Evolutionary conservation across 768 basidiomycete species (phyloP).

Genomic region (Pulveroboletus sp.): DNA sequence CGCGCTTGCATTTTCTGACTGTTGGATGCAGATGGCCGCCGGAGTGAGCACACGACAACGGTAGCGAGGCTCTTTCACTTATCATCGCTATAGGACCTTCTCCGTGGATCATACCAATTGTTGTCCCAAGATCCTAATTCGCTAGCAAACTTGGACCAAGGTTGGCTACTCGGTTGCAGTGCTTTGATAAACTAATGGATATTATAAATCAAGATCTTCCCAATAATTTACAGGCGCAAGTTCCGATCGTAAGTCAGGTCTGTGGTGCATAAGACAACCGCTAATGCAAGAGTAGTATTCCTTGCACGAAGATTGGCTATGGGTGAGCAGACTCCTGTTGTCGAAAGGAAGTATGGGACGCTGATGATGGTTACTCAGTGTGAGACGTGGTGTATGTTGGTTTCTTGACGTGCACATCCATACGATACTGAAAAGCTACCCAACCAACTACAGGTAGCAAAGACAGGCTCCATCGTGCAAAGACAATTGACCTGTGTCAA

Average conservation of each 20-base stretch:
- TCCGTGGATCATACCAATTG: slow-evolving; percentile 88
- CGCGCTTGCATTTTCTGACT: background rate
- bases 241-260: slow-evolving; percentile 83
- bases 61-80: background rate
- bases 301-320: slow-evolving; percentile 90
- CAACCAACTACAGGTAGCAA: slow-evolving; percentile 56
- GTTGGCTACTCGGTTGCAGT: slow-evolving; percentile 30
- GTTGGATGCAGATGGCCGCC: slow-evolving; percentile 43
- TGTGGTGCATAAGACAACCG: background rate
- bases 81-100: slow-evolving; percentile 56
- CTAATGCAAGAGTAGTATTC: slow-evolving; percentile 55
- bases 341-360: background rate
- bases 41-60: slow-evolving; percentile 37
- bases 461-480: slow-evolving; percentile 70
- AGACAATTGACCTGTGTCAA: slow-evolving; percentile 94
- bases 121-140: slow-evolving; percentile 94
- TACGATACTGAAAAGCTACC: background rate
- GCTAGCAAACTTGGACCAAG: slow-evolving; percentile 92
- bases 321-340: slow-evolving; percentile 50
- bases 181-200: background rate
- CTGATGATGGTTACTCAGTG: slow-evolving; percentile 48
- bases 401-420: background rate
- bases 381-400: slow-evolving; percentile 91
- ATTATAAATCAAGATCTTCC: slow-evolving; percentile 65
- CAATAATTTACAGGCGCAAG: slow-evolving; percentile 87